Evolutionary conservation across 73 alveolate genomes (phyloP).

Genomic region (Tetrahymena elliotti): DNA sequence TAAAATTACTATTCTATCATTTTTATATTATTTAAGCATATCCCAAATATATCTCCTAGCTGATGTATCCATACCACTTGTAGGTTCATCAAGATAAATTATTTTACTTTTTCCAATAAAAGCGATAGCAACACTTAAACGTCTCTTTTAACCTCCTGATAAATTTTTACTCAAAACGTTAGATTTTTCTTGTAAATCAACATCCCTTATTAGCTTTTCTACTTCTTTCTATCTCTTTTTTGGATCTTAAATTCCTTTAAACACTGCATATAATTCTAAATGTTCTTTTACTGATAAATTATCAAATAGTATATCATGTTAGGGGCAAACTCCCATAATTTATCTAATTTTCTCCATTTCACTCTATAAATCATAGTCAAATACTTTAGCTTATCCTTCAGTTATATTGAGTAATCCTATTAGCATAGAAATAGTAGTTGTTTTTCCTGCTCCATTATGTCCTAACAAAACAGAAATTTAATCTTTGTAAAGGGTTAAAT

Average conservation of each 20-base stretch:
- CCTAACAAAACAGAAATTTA: slow-evolving; percentile 96
- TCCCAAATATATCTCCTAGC: slow-evolving; percentile 92
- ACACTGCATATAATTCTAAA: slow-evolving; percentile 67
- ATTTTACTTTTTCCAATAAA: slow-evolving; percentile 81
- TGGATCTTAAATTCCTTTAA: slow-evolving; percentile 61
- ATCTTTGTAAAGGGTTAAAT: slow-evolving; percentile 79
- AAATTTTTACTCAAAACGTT: slow-evolving; percentile 56
- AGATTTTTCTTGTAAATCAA: slow-evolving; percentile 53
- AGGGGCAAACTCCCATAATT: slow-evolving; percentile 96
- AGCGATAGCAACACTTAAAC: slow-evolving; percentile 85
- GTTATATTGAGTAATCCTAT: slow-evolving; percentile 63
- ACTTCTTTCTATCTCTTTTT: slow-evolving; percentile 51
- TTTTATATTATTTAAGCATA: slow-evolving; percentile 71
- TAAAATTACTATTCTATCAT: slow-evolving; percentile 77
- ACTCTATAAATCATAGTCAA: slow-evolving; percentile 50
- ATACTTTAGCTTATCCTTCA: slow-evolving; percentile 50
- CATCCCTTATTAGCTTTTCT: slow-evolving; percentile 57
- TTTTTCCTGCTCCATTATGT: slow-evolving; percentile 99
- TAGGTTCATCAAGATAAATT: slow-evolving; percentile 88
- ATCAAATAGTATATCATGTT: slow-evolving; percentile 82
- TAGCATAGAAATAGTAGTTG: slow-evolving; percentile 89
- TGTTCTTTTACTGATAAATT: slow-evolving; percentile 75
- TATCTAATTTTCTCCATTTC: slow-evolving; percentile 64
- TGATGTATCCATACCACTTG: slow-evolving; percentile 92
- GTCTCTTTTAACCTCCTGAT: slow-evolving; percentile 93